Evolutionary conservation across 2,329 filamentous ascomycete species (phyloP), one percentile per base, ranked within the genome.

Genomic region (Penicillium thymicola): DNA sequence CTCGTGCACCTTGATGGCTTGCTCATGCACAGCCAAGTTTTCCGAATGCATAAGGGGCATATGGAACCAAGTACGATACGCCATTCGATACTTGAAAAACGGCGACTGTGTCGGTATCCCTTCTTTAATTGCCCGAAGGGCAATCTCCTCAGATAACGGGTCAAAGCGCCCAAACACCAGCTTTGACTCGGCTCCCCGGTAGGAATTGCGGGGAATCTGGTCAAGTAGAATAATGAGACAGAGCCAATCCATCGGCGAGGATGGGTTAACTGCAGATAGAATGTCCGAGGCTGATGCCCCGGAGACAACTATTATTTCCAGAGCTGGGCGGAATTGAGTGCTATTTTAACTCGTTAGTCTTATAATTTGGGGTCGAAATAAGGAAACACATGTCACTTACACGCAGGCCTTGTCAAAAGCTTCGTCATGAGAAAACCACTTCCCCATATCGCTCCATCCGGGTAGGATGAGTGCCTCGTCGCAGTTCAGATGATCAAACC

Each of bases 181-280:
- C 0, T 61, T 67, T 3, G 75, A 68, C 25, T 82, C 70, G 0
- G 75, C 72, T 0, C 76, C 79, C 14, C 86, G 83, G 71, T 81
- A 85, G 60, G 83, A 77, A 65, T 88, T 87, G 2, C 86, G 80
- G 0, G 85, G 77, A 41, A 88, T 76, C 65, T 88, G 85, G 59
- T 88, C 86, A 2, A 88, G 77, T 2, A 88, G 75, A 2, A 88
- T 62, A 5, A 85, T 64, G 0, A 87, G 67, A 43, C 78, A 76
- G 2, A 88, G 71, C 66, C 65, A 68, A 8, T 58, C 53, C 6
- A 62, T 40, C 0, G 66, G 54, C 0, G 57, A 58, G 2, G 49
- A 53, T 10, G 57, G 54, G 36, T 61, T 61, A 7, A 65, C 42
- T 16, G 59, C 46, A 23, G 59, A 47, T 3, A 67, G 44, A 6